Evolutionary conservation across 2,329 filamentous ascomycete genomes (phyloP).

Genomic region (Rhytidhysteron rufulum): DNA sequence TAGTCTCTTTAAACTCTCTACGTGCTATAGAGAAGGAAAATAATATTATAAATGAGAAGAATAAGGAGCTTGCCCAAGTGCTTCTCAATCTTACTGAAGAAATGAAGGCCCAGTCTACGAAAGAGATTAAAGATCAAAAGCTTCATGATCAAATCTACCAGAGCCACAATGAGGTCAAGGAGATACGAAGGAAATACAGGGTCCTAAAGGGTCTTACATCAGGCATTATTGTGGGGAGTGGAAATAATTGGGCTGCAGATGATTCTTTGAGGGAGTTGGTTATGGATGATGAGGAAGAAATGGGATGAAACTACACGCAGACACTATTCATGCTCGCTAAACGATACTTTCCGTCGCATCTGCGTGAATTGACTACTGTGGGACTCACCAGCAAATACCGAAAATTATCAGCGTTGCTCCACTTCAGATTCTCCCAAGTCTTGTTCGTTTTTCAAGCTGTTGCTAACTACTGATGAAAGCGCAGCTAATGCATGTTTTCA

Average conservation of each 20-base stretch:
- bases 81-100: conserved; percentile 62
- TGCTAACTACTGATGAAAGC: too few relatives aligned
- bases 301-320: too few relatives aligned
- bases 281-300: conserved; percentile 57
- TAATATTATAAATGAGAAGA: conserved; percentile 54
- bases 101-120: conserved; percentile 50
- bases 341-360: too few relatives aligned
- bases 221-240: conserved; percentile 75
- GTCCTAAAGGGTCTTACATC: conserved; percentile 76
- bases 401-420: too few relatives aligned
- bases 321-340: too few relatives aligned
- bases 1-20: conserved; percentile 50
- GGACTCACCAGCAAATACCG: too few relatives aligned
- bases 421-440: too few relatives aligned
- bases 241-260: conserved; percentile 75
- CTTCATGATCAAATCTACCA: background rate
- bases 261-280: conserved; percentile 66
- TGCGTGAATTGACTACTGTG: too few relatives aligned
- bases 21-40: conserved; percentile 57
- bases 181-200: conserved; percentile 64
- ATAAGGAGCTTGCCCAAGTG: conserved; percentile 59
- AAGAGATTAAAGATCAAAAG: conserved; percentile 52
- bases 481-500: too few relatives aligned
- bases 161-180: too few relatives aligned
- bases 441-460: too few relatives aligned